Percentiles rank a stretch among this genome's conserved stretches.
Evolutionary conservation across 1,284 basidiomycete genomes (phyloP).

Genomic region (Trametes versicolor): DNA sequence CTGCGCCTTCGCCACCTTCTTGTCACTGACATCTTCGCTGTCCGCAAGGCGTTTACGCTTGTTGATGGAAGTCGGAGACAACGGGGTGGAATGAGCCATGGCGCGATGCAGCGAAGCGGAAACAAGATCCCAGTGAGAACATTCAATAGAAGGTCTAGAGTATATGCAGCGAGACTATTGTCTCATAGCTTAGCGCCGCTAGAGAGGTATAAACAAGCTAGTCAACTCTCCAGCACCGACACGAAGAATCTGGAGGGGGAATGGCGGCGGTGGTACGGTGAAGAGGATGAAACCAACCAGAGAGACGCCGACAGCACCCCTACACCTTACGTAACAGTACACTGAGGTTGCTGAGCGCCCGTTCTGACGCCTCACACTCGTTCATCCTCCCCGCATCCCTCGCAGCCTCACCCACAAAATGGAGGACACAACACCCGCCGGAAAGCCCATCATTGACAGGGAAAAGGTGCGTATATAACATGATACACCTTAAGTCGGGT

Average conservation of each 20-base stretch:
- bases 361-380: not conserved
- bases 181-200: not conserved
- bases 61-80: slow-evolving; percentile 12
- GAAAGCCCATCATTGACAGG: slow-evolving; percentile 48
- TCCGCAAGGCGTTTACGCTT: slow-evolving; percentile 28
- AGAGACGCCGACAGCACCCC: not conserved
- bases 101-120: not conserved
- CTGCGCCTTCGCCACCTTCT: slow-evolving; percentile 4
- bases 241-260: not conserved
- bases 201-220: not conserved
- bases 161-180: not conserved
- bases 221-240: not conserved
- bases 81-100: slow-evolving; percentile 6
- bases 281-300: not conserved
- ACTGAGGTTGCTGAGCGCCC: not conserved
- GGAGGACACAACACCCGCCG: slow-evolving; percentile 43
- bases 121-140: not conserved
- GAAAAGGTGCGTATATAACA: slow-evolving; percentile 45
- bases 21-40: not conserved
- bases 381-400: not conserved
- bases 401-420: slow-evolving; percentile 8
- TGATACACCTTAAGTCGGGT: not conserved
- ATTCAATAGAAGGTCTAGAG: not conserved
- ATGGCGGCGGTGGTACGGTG: not conserved
- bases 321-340: slow-evolving; percentile 15